phyloP scores from a whole-genome alignment of 345 rosid genomes.

The Excoecaria agallocha region DNA sequence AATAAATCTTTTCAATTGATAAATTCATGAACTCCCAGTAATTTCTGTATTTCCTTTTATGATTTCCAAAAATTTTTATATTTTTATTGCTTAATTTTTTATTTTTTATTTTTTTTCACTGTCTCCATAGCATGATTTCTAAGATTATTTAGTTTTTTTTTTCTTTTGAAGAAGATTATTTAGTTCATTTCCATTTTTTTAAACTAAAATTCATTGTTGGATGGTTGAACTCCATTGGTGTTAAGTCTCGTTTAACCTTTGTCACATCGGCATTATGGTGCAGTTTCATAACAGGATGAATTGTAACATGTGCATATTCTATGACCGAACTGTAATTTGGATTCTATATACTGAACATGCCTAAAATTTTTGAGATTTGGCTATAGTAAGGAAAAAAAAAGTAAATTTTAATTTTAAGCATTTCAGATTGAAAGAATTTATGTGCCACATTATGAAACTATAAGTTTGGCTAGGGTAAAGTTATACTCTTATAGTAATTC shows the following conservation, averaged over 20 bases:
- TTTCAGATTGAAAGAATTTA: not conserved
- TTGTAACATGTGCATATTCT: not conserved
- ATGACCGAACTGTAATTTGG: not conserved
- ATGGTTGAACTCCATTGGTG: not conserved
- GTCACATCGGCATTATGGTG: not conserved
- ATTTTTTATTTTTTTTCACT: not conserved
- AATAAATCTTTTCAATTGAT: no score
- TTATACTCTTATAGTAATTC: constrained; percentile 10
- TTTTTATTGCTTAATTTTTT: no score
- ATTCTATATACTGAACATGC: not conserved
- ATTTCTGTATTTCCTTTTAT: no score
- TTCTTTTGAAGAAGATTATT: no score
- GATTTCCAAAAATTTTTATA: no score
- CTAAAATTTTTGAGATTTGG: not conserved
- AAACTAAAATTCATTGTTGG: not conserved
- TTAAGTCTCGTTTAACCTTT: not conserved
- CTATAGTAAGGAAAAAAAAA: not conserved
- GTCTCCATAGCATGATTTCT: no score
- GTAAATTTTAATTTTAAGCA: not conserved
- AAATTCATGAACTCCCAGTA: no score
- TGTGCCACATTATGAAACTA: not conserved
- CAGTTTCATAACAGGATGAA: not conserved
- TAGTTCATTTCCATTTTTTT: no score
- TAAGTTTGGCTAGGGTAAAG: not conserved
- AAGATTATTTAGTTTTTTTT: no score